These are phyloP conservation scores for Fusarium tuaranense DNA, from an alignment of 2,329 filamentous ascomycete species.

Conservation along the genomic window DNA sequence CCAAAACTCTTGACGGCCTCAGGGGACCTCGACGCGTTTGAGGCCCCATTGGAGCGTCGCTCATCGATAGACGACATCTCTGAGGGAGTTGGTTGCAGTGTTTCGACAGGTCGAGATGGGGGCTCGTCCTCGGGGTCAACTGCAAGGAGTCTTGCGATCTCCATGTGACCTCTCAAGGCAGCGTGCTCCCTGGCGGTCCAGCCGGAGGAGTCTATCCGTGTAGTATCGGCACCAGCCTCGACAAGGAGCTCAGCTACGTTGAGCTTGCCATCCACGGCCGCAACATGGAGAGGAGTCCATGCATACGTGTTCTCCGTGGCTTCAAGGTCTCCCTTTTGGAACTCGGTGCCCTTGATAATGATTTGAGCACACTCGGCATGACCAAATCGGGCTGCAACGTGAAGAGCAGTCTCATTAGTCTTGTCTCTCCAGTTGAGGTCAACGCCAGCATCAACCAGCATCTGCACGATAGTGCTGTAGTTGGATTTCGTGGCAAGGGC, in stretches of 20 bases:
- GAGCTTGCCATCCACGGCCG: conserved; percentile 88
- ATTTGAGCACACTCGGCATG: conserved; percentile 83
- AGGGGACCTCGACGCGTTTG: conserved; percentile 62
- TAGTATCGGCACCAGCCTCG: conserved; percentile 80
- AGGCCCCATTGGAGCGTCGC: conserved; percentile 64
- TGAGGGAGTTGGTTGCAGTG: conserved; percentile 40
- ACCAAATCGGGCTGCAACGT: conserved; percentile 90
- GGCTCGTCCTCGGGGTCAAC: conserved; percentile 57
- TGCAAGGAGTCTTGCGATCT: conserved; percentile 78
- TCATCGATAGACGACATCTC: conserved; percentile 72
- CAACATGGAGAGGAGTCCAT: conserved; percentile 96
- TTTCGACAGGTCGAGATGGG: conserved; percentile 34
- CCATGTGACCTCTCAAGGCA: conserved; percentile 86
- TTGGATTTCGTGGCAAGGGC: conserved; percentile 90
- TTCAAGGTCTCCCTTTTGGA: conserved; percentile 81
- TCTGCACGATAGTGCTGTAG: conserved; percentile 83
- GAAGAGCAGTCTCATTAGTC: conserved; percentile 89
- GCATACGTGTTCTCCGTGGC: conserved; percentile 85
- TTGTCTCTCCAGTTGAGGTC: conserved; percentile 95
- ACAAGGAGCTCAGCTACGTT: conserved; percentile 81
- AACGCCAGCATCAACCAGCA: conserved; percentile 89
- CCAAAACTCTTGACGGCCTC: conserved; percentile 96
- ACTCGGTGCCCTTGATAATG: conserved; percentile 75
- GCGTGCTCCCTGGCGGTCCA: conserved; percentile 97
- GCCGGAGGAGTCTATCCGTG: conserved; percentile 83